Conservation (phyloP, 257 asterid genomes). For the Solanum clarkiae region DNA sequence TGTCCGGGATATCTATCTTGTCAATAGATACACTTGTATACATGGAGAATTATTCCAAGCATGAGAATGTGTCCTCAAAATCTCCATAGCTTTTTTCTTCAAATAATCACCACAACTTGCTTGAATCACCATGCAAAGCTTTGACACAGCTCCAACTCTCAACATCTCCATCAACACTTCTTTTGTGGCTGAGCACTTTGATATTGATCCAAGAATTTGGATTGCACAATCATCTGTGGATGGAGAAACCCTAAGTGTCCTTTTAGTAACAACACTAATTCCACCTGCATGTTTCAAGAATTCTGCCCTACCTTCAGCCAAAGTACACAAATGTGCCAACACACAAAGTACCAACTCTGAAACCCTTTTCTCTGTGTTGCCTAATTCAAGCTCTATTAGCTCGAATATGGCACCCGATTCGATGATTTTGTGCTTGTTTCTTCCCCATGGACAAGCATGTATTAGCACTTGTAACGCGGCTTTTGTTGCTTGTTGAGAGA, state of each 20-base stretch:
- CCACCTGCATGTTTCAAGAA: conserved; percentile 49
- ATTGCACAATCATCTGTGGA: conserved; percentile 38
- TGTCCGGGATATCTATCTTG: background rate
- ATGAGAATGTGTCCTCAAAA: conserved; percentile 26
- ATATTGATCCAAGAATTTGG: conserved; percentile 24
- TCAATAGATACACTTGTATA: conserved; percentile 19
- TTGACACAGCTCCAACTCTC: conserved; percentile 41
- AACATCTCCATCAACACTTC: conserved; percentile 45
- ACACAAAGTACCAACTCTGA: conserved; percentile 34
- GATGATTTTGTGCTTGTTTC: conserved; percentile 30
- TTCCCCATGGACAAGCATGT: conserved; percentile 26
- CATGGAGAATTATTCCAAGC: conserved; percentile 47
- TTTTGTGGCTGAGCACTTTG: conserved; percentile 23
- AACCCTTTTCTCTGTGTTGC: conserved; percentile 18
- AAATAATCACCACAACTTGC: conserved; percentile 14
- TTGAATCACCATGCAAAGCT: conserved; percentile 48
- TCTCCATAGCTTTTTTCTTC: conserved; percentile 40
- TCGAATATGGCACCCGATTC: conserved; percentile 25
- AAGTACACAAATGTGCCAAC: conserved; percentile 27
- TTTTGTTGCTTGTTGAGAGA: conserved; percentile 10
- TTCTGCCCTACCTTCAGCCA: conserved; percentile 63
- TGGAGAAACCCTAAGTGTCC: conserved; percentile 36
- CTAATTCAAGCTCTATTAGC: conserved; percentile 34
- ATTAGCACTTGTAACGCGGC: conserved; percentile 24
- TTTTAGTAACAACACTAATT: conserved; percentile 26